Base-by-base conservation (phyloP, 2,329 filamentous ascomycete species). In the Allantophomopsis cytisporea region DNA sequence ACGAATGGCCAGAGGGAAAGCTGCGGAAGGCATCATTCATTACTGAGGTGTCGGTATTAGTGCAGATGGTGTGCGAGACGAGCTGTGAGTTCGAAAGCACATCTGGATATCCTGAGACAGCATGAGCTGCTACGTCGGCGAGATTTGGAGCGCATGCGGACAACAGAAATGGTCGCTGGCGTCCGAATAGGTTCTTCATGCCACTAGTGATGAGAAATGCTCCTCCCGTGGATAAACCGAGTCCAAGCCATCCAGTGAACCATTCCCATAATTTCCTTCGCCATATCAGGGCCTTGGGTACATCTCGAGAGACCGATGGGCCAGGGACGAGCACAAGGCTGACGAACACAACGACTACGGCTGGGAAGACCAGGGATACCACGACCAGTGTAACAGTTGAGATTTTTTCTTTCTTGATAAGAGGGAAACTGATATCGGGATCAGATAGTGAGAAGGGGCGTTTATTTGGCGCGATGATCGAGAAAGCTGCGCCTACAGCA, bases 231-330 rank as follows among this genome's bases (percentile, higher is more conserved):
- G 83, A 76, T 14, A 94, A 65, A 1, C 69, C 83, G 2, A 94
- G 68, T 0, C 88, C 88, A 51, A 94, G 75, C 76, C 81, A 85
- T 42, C 84, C 87, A 2, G 76, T 77, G 55, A 95, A 86, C 57
- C 84, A 77, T 58, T 95, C 88, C 87, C 89, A 95, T 1, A 94
- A 58, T 61, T 91, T 94, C 47, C 84, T 73, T 54, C 73, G 75
- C 78, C 84, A 87, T 35, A 88, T 66, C 39, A 84, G 60, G 4
- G 69, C 59, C 46, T 69, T 69, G 2, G 83, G 76, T 0, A 80
- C 78, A 15, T 70, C 68, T 33, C 65, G 66, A 13, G 73, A 70
- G 1, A 80, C 76, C 1, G 77, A 79, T 5, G 73, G 69, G 3
- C 83, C 84, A 1, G 86, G 86, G 1, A 91, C 76, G 48, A 89